Conservation (phyloP, 2,329 filamentous ascomycete genomes). For the Diplodia mutila region DNA sequence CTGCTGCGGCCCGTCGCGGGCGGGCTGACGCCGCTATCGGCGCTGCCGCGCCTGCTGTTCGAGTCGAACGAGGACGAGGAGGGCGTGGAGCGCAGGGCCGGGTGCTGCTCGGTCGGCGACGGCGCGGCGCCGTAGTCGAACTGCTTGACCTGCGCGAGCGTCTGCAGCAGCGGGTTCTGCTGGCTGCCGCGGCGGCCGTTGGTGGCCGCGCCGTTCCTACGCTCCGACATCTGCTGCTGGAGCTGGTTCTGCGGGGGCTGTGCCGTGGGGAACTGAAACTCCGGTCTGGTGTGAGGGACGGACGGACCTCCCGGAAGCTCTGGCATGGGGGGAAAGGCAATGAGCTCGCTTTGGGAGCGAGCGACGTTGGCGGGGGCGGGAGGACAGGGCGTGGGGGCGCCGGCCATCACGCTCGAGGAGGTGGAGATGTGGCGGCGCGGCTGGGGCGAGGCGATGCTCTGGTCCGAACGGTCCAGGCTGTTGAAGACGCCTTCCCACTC, state of each 20-base stretch:
- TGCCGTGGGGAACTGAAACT: no score
- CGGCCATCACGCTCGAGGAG: not conserved
- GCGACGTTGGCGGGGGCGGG: not conserved
- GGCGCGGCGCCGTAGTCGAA: not conserved
- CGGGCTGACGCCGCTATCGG: not conserved
- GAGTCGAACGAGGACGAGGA: not conserved
- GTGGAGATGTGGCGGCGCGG: not conserved
- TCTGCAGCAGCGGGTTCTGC: slow-evolving; percentile 4
- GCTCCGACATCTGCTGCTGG: slow-evolving; percentile 7
- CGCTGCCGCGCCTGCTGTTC: slow-evolving; percentile 4
- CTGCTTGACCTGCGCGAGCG: slow-evolving; percentile 4
- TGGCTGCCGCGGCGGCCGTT: not conserved
- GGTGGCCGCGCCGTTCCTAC: not conserved
- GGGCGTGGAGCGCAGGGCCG: not conserved
- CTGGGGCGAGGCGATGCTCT: not conserved
- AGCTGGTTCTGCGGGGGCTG: not conserved
- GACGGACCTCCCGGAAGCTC: not conserved
- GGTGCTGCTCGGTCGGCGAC: not conserved
- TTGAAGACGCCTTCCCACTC: slow-evolving; percentile 44
- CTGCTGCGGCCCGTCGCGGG: not conserved
- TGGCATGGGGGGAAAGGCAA: slow-evolving; percentile 17
- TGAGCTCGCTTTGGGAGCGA: slow-evolving; percentile 3
- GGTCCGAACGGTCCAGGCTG: slow-evolving; percentile 28
- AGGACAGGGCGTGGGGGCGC: not conserved
- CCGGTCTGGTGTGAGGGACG: no score